Base-by-base conservation (phyloP, 2,329 filamentous ascomycete genomes). In the Aspergillus hiratsukae region DNA sequence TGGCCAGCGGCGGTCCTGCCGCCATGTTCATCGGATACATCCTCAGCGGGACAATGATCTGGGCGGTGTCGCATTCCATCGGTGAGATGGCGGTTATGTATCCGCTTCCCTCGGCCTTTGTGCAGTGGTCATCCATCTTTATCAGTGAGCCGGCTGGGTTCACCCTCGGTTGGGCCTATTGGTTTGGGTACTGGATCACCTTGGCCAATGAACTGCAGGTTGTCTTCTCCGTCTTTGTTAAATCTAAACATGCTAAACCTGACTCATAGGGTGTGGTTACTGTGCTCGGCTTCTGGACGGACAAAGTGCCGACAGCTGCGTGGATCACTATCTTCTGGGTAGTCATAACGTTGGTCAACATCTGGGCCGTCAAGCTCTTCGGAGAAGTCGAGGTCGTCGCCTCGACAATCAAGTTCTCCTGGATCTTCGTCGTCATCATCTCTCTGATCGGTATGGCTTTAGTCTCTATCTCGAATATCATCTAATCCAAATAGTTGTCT, bases 351-450 rank as follows among this genome's bases (percentile, higher is more conserved):
- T 65, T 75, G 56, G 63, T 73, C 27, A 79, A 80, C 55, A 57
- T 80, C 27, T 70, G 73, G 14, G 75, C 72, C 1, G 78, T 80
- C 46, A 73, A 64, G 7, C 57, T 77, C 46, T 80, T 79, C 54
- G 78, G 73, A 3, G 77, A 80, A 57, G 73, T 77, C 11, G 78
- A 80, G 58, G 77, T 79, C 19, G 58, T 76, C 5, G 68, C 72
- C 37, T 76, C 75, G 6, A 68, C 70, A 2, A 75, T 80, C 62
- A 80, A 80, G 58, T 78, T 80, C 40, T 69, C 72, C 35, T 79
- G 77, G 76, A 78, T 80, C 53, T 73, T 80, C 53, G 70, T 79
- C 25, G 75, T 79, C 59, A 79, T 80, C 60, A 72, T 79, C 49
- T 76, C 75, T 17, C 66, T 76, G 41, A 72, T 73, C 48, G 66